These are phyloP conservation scores for Gautieria morchelliformis DNA, from an alignment of 768 basidiomycete genomes.

Conservation along the genomic window DNA sequence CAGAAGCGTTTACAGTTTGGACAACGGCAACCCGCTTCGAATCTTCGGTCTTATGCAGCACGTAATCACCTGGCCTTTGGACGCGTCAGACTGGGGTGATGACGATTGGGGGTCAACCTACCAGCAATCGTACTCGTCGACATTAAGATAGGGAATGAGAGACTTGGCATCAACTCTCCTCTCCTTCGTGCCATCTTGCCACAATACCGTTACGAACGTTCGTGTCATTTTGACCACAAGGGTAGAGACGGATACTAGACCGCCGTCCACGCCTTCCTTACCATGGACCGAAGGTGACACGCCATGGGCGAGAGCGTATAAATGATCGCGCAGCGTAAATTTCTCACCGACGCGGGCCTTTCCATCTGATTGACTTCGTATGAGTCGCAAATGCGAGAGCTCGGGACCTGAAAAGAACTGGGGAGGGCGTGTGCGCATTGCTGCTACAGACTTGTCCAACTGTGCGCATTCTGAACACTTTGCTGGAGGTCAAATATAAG, in stretches of 20 bases:
- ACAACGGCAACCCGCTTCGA: conserved; percentile 59
- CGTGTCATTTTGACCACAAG: conserved; percentile 61
- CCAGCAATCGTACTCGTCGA: conserved; percentile 92
- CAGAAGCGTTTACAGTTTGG: conserved; percentile 62
- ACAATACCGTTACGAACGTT: conserved; percentile 64
- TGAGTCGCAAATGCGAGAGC: conserved; percentile 50
- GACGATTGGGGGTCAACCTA: conserved; percentile 24
- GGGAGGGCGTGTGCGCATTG: conserved; percentile 52
- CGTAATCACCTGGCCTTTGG: conserved; percentile 85
- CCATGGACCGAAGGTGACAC: conserved; percentile 56
- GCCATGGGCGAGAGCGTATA: conserved; percentile 18
- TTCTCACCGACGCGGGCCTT: conserved; percentile 70
- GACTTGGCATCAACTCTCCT: conserved; percentile 54
- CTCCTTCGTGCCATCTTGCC: conserved; percentile 69
- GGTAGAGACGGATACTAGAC: conserved; percentile 42
- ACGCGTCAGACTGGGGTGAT: neutral
- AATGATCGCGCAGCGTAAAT: conserved; percentile 44
- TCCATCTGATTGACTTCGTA: conserved; percentile 49
- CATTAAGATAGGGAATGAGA: conserved; percentile 73
- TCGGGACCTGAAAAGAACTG: conserved; percentile 68
- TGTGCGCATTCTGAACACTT: conserved; percentile 20
- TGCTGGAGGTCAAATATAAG: neutral
- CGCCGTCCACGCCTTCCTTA: conserved; percentile 33
- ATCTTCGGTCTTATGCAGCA: conserved; percentile 74
- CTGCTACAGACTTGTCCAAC: conserved; percentile 52